Base-by-base conservation (phyloP, 345 rosid genomes). In the Combretum micranthum region DNA sequence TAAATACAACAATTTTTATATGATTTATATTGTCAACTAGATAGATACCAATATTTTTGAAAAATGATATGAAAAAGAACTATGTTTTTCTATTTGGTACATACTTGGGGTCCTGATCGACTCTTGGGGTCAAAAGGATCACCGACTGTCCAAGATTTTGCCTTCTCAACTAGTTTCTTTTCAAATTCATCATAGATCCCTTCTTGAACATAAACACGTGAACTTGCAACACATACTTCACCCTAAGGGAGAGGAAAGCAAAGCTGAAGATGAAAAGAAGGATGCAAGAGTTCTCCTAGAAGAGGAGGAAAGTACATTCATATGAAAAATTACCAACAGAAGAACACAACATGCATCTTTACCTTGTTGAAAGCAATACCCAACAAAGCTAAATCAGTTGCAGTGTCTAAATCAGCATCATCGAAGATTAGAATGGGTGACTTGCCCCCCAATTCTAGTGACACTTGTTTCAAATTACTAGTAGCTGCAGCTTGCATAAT, bases 381-480 rank as follows among this genome's bases (percentile, higher is more conserved):
- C 0, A 57, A 47, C 14, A 85, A 83, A 5, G 98, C 92, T 13
- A 88, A 75, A 44, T 75, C 75, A 0, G 74, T 77, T 4, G 96
- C 96, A 57, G 50, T 64, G 51, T 84, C 68, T 10, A 75, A 50
- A 69, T 85, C 88, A 43, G 95, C 98, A 43, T 91, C 98, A 11
- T 91, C 79, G 49, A 85, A 88, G 26, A 91, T 76, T 17, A 86
- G 56, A 19, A 91, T 65, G 42, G 98, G 98, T 3, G 92, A 88
- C 69, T 91, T 91, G 15, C 96, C 95, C 1, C 98, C 98, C 20
- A 88, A 67, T 63, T 91, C 98, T 0, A 91, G 81, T 0, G 95
- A 75, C 8, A 88, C 84, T 14, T 62, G 69, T 44, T 91, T 91
- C 68, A 91, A 72, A 65, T 88, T 91, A 68, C 95, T 88, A 42